These are phyloP conservation scores for Coemansia sp. DNA, from an alignment of 192 early-diverging fungal species.

Conservation along the genomic window DNA sequence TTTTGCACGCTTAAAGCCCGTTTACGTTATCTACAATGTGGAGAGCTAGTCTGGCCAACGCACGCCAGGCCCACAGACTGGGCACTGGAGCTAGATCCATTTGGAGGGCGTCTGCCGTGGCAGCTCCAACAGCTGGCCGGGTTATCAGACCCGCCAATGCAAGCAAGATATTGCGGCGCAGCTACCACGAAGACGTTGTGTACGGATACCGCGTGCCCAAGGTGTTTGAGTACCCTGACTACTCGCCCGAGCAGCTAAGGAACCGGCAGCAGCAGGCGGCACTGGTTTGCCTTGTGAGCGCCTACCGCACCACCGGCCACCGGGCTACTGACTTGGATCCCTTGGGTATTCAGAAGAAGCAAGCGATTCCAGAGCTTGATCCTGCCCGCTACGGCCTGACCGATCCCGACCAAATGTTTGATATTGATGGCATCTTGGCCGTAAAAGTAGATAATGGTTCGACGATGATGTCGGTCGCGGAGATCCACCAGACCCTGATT, in stretches of 20 bases:
- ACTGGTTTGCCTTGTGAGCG: slow-evolving; percentile 78
- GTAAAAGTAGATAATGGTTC: slow-evolving; percentile 55
- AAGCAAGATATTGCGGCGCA: slow-evolving; percentile 8
- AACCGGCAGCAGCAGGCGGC: slow-evolving; percentile 85
- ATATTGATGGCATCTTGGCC: slow-evolving; percentile 73
- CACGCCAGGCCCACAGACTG: slow-evolving; percentile 3
- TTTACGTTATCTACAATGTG: neutral
- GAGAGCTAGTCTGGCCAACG: slow-evolving; percentile 4
- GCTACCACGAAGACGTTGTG: slow-evolving; percentile 77
- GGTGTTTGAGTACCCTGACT: slow-evolving; percentile 70
- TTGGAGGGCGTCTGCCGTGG: neutral
- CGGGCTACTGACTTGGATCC: slow-evolving; percentile 84
- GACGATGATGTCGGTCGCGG: slow-evolving; percentile 59
- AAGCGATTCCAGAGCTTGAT: slow-evolving; percentile 69
- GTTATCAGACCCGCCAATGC: neutral
- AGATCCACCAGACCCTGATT: slow-evolving; percentile 71
- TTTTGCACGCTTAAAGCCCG: neutral
- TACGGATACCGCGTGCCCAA: slow-evolving; percentile 88
- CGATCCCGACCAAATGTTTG: slow-evolving; percentile 56
- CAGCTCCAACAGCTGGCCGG: neutral
- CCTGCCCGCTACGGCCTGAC: slow-evolving; percentile 80
- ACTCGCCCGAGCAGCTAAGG: slow-evolving; percentile 70
- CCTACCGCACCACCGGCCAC: slow-evolving; percentile 81
- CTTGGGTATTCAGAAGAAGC: slow-evolving; percentile 59
- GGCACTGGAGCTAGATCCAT: neutral